Conservation (phyloP, 495 filamentous ascomycete genomes). For the Chaetomium fimeti region DNA sequence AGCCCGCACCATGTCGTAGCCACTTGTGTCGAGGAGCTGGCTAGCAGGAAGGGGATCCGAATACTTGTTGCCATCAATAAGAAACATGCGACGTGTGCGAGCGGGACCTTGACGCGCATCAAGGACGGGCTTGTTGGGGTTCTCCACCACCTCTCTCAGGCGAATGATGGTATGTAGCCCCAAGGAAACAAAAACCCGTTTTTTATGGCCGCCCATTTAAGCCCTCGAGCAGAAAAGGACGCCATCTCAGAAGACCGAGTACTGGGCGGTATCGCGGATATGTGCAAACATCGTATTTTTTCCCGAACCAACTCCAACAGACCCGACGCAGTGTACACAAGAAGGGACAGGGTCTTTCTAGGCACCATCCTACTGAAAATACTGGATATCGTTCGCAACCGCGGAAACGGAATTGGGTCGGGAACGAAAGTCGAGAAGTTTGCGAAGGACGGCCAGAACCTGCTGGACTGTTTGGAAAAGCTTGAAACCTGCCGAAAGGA, state of each 20-base stretch:
- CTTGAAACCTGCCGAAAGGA: constrained; percentile 9
- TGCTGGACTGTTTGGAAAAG: neutral
- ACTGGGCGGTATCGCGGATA: constrained; percentile 36
- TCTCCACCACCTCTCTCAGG: constrained; percentile 28
- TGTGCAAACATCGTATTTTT: constrained; percentile 41
- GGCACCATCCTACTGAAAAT: constrained; percentile 2
- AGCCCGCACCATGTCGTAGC: constrained; percentile 39
- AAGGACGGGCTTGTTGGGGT: constrained; percentile 35
- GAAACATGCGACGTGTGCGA: neutral
- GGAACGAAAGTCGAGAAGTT: constrained; percentile 1
- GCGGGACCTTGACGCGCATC: constrained; percentile 29
- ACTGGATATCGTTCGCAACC: constrained; percentile 8
- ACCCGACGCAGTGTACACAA: neutral
- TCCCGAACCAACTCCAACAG: constrained; percentile 24
- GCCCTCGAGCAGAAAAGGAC: neutral
- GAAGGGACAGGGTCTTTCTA: constrained; percentile 14
- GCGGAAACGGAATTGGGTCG: neutral
- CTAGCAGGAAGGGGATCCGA: constrained; percentile 22
- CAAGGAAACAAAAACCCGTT: neutral
- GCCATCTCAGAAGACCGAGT: constrained; percentile 29
- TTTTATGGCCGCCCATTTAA: constrained; percentile 2
- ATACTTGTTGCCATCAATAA: constrained; percentile 46
- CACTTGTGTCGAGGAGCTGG: constrained; percentile 39
- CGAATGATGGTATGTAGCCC: constrained; percentile 19
- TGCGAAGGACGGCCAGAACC: neutral